Conservation (phyloP, 768 basidiomycete species). For the Lactarius hatsudake region DNA sequence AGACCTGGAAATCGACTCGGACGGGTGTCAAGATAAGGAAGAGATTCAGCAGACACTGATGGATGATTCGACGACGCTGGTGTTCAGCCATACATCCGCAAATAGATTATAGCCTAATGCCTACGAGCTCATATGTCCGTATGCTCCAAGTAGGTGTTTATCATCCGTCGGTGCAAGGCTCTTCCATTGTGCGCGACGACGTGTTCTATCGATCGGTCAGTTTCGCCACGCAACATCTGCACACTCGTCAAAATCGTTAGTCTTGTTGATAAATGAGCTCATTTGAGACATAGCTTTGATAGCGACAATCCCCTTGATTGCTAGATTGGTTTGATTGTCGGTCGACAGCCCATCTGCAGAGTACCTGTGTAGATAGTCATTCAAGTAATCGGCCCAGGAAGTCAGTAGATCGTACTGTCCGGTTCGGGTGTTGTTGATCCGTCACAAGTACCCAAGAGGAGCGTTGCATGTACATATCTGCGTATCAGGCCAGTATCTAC, state of each 20-base stretch:
- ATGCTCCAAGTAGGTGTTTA: slow-evolving; percentile 11
- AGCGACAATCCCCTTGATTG: slow-evolving; percentile 68
- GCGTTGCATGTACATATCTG: slow-evolving; percentile 22
- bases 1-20: slow-evolving; percentile 3
- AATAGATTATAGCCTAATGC: slow-evolving; percentile 62
- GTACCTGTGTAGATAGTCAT: slow-evolving; percentile 6
- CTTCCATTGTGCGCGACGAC: slow-evolving; percentile 11
- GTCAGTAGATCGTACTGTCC: slow-evolving; percentile 32
- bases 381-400: slow-evolving; percentile 33
- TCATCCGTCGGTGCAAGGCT: slow-evolving; percentile 3
- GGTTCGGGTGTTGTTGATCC: background rate
- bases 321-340: slow-evolving; percentile 65
- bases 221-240: background rate
- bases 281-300: slow-evolving; percentile 64
- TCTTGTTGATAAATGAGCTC: slow-evolving; percentile 32
- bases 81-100: slow-evolving; percentile 53
- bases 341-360: slow-evolving; percentile 15
- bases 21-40: background rate
- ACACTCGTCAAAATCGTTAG: slow-evolving; percentile 30
- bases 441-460: background rate
- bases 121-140: slow-evolving; percentile 40
- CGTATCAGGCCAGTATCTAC: slow-evolving; percentile 30
- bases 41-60: slow-evolving; percentile 4
- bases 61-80: slow-evolving; percentile 44
- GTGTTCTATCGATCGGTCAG: background rate